Evolutionary conservation across 441 rosid genomes (phyloP), one percentile per base, ranked within the genome.

Genomic region (Daphne laureola): DNA sequence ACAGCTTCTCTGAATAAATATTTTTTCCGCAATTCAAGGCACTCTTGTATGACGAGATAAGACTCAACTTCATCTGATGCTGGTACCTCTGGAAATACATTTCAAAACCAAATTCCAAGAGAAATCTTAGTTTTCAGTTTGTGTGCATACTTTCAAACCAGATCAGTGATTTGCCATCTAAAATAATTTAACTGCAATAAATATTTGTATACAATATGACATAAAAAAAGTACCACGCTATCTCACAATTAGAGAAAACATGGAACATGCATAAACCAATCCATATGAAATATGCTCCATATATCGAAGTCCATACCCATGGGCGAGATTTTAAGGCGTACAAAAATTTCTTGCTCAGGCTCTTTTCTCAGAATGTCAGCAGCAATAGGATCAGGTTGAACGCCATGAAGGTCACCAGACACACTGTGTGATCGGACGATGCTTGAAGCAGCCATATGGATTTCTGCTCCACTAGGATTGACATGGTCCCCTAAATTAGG

Each of bases 341-440:
- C 86, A 77, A 94, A 90, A 40, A 83, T 87, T 64, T 86, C 99
- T 0, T 94, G 98, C 78, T 94, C 99, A 2, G 98, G 98, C 72
- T 87, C 99, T 72, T 80, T 94, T 76, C 99, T 83, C 43, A 94
- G 73, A 73, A 94, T 87, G 67, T 94, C 99, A 66, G 99, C 99
- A 1, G 99, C 90, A 66, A 94, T 84, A 63, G 97, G 99, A 78
- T 94, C 94, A 27, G 99, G 96, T 70, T 83, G 99, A 72, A 94
- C 97, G 41, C 96, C 99, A 76, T 93, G 99, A 59, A 93, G 74
- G 57, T 93, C 96, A 31, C 97, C 97, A 49, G 99, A 82, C 12
- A 87, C 83, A 66, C 99, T 90, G 61, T 94, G 99, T 25, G 99
- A 84, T 47, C 94, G 87, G 70, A 94, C 87, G 91, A 90, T 83